A percentile compares a stretch with the other conserved stretches of the same genome.
phyloP scores from a whole-genome alignment of 108 stramenopile species.

The Epithemia pelagica region DNA sequence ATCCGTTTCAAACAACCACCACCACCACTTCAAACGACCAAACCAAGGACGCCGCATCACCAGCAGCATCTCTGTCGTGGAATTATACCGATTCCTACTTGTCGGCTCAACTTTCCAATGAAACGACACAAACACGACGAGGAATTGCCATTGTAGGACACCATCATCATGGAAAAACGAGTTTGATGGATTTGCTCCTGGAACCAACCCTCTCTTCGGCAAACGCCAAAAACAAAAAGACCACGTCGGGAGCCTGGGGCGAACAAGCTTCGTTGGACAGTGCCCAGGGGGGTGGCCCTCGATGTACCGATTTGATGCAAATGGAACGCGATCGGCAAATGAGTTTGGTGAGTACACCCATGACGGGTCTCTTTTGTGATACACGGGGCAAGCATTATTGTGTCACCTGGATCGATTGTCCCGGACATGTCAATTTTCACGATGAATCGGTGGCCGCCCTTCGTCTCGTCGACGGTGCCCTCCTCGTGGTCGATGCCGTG shows the following conservation, averaged over 20 bases:
- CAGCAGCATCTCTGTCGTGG: conserved; percentile 5
- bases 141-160: conserved; percentile 91
- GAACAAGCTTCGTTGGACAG: conserved; percentile 29
- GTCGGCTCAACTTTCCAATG: conserved; percentile 50
- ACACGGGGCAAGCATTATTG: conserved; percentile 84
- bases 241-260: conserved; percentile 24
- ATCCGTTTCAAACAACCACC: neutral
- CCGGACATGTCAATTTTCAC: conserved; percentile 93
- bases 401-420: conserved; percentile 89
- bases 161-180: conserved; percentile 94
- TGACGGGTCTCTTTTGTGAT: conserved; percentile 78
- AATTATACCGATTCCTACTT: conserved; percentile 55
- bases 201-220: conserved; percentile 58
- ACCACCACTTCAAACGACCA: neutral
- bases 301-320: conserved; percentile 82
- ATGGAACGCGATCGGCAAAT: conserved; percentile 92
- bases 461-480: conserved; percentile 79
- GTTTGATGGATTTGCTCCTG: conserved; percentile 80
- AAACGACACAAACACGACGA: conserved; percentile 64
- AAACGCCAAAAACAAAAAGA: conserved; percentile 24
- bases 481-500: conserved; percentile 91
- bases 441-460: conserved; percentile 91
- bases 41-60: neutral
- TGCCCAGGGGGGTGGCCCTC: conserved; percentile 28
- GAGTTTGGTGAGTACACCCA: conserved; percentile 86